Evolutionary conservation across 345 rosid species (phyloP).

Genomic region (Hirschfeldia incana): DNA sequence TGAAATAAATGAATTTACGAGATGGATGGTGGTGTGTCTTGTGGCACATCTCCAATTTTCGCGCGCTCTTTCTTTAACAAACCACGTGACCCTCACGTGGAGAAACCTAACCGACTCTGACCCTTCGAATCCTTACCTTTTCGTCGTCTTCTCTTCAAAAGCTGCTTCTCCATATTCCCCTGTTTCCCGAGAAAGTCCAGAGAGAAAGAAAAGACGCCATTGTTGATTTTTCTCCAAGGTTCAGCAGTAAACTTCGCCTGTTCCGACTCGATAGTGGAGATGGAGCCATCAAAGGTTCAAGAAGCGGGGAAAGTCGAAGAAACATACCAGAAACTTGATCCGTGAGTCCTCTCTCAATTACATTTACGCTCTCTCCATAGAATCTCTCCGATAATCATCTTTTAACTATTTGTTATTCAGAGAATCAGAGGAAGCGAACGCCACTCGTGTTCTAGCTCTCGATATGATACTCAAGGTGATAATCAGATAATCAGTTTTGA

Average conservation of each 20-base stretch:
- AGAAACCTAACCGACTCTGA: neutral
- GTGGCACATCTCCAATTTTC: neutral
- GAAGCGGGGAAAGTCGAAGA: neutral
- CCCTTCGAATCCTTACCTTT: neutral
- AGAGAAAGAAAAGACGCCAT: neutral
- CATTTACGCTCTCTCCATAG: neutral
- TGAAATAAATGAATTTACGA: neutral
- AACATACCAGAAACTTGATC: neutral
- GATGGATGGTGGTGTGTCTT: neutral
- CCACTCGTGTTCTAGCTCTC: neutral
- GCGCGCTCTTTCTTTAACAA: slow-evolving; percentile 2
- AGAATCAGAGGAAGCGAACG: neutral
- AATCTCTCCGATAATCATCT: neutral
- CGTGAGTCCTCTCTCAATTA: neutral
- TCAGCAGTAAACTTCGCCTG: neutral
- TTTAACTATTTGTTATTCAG: neutral
- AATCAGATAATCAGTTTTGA: neutral
- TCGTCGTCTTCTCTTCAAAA: neutral
- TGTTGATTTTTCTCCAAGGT: neutral
- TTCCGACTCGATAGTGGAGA: neutral
- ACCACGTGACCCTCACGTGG: slow-evolving; percentile 22
- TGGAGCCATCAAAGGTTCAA: neutral
- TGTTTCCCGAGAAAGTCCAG: neutral
- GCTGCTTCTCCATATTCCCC: neutral
- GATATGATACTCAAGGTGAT: slow-evolving; percentile 7